Percentiles rank a stretch among this genome's conserved stretches.
Evolutionary conservation across 1,284 basidiomycete genomes (phyloP).

Genomic region (Cutaneotrichosporon arboriforme): DNA sequence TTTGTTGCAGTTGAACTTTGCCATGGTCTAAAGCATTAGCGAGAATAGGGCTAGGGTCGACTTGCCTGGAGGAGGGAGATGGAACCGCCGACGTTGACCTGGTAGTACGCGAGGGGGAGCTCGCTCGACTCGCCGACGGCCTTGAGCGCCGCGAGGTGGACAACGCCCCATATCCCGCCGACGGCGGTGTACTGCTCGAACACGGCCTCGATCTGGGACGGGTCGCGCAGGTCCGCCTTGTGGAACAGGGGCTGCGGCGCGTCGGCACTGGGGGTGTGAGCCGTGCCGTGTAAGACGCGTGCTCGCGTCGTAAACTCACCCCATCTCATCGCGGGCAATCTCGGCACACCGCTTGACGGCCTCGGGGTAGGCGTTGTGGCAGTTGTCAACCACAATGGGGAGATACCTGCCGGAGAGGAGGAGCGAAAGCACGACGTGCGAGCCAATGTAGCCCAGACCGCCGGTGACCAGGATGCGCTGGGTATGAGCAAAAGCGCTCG

Average conservation of each 20-base stretch:
- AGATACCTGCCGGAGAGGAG: slow-evolving; percentile 83
- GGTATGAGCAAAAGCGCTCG: slow-evolving; percentile 10
- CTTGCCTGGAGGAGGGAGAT: slow-evolving; percentile 62
- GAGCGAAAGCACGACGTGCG: slow-evolving; percentile 80
- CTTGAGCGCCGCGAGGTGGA: slow-evolving; percentile 96
- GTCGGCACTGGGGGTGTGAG: slow-evolving; percentile 15
- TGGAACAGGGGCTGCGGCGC: slow-evolving; percentile 45
- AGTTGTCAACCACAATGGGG: slow-evolving; percentile 87
- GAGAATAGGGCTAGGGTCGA: neutral
- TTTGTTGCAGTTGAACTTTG: slow-evolving; percentile 48
- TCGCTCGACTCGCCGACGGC: slow-evolving; percentile 97
- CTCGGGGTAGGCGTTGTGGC: slow-evolving; percentile 78
- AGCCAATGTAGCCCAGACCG: slow-evolving; percentile 58
- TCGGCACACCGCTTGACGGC: slow-evolving; percentile 65
- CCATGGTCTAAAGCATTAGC: slow-evolving; percentile 65
- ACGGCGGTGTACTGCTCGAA: slow-evolving; percentile 74
- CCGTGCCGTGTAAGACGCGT: too few species aligned
- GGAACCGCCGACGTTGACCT: slow-evolving; percentile 83
- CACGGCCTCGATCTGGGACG: slow-evolving; percentile 62
- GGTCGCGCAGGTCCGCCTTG: slow-evolving; percentile 67
- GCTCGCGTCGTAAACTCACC: slow-evolving; percentile 32
- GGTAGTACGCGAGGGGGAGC: slow-evolving; percentile 86
- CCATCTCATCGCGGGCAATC: slow-evolving; percentile 61
- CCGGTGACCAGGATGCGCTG: slow-evolving; percentile 47
- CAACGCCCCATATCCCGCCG: slow-evolving; percentile 93